Conservation (phyloP, 1,139 yeast species). For the Pichia sp. region DNA sequence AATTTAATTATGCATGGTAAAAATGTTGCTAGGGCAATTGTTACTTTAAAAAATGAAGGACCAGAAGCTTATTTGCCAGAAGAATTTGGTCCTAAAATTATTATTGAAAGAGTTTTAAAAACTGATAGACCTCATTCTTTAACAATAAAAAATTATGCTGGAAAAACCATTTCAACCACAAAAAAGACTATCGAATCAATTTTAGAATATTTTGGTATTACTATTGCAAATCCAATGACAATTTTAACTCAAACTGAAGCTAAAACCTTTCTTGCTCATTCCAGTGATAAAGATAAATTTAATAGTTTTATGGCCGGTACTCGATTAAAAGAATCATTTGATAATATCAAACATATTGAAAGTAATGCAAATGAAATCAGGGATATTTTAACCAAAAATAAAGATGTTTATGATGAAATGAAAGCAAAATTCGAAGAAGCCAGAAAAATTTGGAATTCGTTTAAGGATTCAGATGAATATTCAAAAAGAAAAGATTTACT, state of each 20-base stretch:
- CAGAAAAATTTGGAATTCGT: constrained; percentile 32
- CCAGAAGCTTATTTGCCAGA: constrained; percentile 57
- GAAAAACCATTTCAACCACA: constrained; percentile 51
- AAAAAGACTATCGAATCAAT: constrained; percentile 63
- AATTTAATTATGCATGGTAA: constrained; percentile 76
- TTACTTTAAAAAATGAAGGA: constrained; percentile 59
- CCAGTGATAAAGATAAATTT: constrained; percentile 66
- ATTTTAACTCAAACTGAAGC: constrained; percentile 94
- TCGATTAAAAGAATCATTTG: constrained; percentile 53
- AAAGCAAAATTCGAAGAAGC: constrained; percentile 37
- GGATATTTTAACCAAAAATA: constrained; percentile 30
- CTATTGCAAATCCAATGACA: constrained; percentile 88
- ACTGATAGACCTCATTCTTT: constrained; percentile 47
- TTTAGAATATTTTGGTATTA: constrained; percentile 63
- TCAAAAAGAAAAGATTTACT: constrained; percentile 32
- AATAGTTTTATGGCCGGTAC: constrained; percentile 77
- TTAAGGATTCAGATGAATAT: constrained; percentile 30
- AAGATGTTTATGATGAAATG: constrained; percentile 21
- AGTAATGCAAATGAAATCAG: constrained; percentile 40
- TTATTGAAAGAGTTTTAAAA: constrained; percentile 63
- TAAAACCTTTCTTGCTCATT: constrained; percentile 73
- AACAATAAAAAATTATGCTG: constrained; percentile 45
- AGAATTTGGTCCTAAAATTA: constrained; percentile 60
- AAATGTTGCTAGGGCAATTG: constrained; percentile 52
- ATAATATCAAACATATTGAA: constrained; percentile 41